A percentile compares a stretch with the other conserved stretches of the same genome.
phyloP scores from a whole-genome alignment of 2,329 filamentous ascomycete genomes.

The Zymoseptoria pseudotritici region DNA sequence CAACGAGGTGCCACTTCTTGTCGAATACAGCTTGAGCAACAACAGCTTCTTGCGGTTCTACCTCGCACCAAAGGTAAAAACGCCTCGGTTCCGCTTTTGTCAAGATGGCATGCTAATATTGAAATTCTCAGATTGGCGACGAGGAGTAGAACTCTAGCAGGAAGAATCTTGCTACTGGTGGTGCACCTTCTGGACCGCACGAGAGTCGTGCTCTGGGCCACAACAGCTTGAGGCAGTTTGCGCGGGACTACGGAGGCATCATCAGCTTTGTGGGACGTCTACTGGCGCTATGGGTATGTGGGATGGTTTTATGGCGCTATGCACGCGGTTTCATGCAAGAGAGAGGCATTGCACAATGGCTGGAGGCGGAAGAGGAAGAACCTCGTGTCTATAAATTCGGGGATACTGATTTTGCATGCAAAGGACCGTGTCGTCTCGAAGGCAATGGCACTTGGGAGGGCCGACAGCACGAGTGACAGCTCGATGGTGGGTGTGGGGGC shows the following conservation, averaged over 20 bases:
- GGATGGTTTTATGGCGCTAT: not conserved
- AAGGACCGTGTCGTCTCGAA: not conserved
- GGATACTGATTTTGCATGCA: not conserved
- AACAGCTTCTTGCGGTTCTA: slow-evolving; percentile 95
- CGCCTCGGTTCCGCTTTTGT: not conserved
- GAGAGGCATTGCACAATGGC: not conserved
- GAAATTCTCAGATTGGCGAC: slow-evolving; percentile 58
- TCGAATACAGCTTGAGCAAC: slow-evolving; percentile 77
- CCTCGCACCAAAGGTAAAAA: slow-evolving; percentile 85
- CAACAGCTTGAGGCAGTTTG: not conserved
- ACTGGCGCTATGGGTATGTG: not conserved
- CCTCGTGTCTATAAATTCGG: not conserved
- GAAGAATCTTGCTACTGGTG: not conserved
- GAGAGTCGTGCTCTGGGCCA: not conserved
- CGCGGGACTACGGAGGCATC: not conserved
- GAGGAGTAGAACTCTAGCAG: slow-evolving; percentile 44
- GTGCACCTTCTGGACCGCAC: not conserved
- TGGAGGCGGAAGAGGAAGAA: not conserved
- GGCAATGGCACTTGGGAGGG: too few relatives aligned
- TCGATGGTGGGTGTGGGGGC: not conserved
- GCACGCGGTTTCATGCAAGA: not conserved
- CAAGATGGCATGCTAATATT: not conserved
- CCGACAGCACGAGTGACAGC: not conserved
- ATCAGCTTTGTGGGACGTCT: not conserved
- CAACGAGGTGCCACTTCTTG: slow-evolving; percentile 89